phyloP scores from a whole-genome alignment of 305 asterid species.

The Andrographis paniculata region DNA sequence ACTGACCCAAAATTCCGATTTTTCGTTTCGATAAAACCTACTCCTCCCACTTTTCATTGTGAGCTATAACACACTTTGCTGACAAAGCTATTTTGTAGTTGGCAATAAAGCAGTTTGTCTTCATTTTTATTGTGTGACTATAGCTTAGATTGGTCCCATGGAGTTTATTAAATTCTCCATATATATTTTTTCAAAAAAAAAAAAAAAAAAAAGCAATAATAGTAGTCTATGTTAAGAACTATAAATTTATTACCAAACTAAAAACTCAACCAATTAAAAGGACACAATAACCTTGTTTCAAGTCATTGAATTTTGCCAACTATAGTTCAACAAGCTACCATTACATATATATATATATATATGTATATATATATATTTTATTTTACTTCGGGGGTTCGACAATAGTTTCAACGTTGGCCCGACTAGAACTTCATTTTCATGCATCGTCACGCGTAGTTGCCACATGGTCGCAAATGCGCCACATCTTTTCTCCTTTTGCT shows the following conservation, averaged over 20 bases:
- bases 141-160: constrained; percentile 38
- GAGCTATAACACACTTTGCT: constrained; percentile 23
- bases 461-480: constrained; percentile 43
- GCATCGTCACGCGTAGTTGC: constrained; percentile 18
- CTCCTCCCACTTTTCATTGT: constrained; percentile 10
- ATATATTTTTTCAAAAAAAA: background rate
- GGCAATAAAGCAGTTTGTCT: constrained; percentile 26
- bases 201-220: background rate
- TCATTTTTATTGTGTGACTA: constrained; percentile 11
- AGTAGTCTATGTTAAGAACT: too few species aligned
- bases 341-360: constrained; percentile 11
- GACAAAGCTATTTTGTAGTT: constrained; percentile 25
- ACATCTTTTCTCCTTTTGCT: constrained; percentile 21
- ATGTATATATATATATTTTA: too few species aligned
- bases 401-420: background rate
- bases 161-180: background rate
- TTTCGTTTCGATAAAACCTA: too few species aligned
- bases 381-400: background rate
- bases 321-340: constrained; percentile 15
- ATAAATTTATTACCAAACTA: too few species aligned
- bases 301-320: constrained; percentile 24
- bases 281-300: background rate
- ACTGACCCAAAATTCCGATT: too few species aligned
- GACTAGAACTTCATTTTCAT: constrained; percentile 3
- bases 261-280: too few species aligned